A percentile compares a stretch with the other conserved stretches of the same genome.
Evolutionary conservation across 1,284 basidiomycete species (phyloP).

Genomic region (Heliocybe sulcata): DNA sequence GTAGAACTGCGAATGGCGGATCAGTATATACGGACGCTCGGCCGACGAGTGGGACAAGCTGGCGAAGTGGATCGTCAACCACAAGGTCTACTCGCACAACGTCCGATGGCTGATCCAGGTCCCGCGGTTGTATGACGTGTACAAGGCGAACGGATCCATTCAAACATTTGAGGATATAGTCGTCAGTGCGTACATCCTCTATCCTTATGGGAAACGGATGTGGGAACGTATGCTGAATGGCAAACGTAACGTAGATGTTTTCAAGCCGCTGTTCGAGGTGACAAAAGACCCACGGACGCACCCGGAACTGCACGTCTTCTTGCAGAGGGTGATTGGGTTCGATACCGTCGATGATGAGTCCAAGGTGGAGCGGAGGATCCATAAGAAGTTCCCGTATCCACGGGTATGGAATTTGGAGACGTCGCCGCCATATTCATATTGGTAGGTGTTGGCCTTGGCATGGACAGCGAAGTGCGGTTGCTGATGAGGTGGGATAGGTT

Average conservation of each 20-base stretch:
- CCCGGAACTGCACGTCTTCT: conserved; percentile 92
- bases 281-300: conserved; percentile 88
- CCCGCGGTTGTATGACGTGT: conserved; percentile 93
- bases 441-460: too few relatives aligned
- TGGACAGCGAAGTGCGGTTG: too few relatives aligned
- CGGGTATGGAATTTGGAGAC: conserved; percentile 85
- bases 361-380: conserved; percentile 86
- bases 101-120: conserved; percentile 98
- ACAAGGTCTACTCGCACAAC: conserved; percentile 94
- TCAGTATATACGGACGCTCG: conserved; percentile 89
- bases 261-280: conserved; percentile 92
- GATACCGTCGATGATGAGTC: conserved; percentile 98
- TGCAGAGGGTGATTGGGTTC: conserved; percentile 94
- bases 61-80: conserved; percentile 92
- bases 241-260: conserved; percentile 65
- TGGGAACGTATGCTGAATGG: too few relatives aligned
- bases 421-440: conserved; percentile 93
- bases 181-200: conserved; percentile 52
- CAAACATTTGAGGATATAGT: conserved; percentile 91
- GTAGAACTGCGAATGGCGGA: conserved; percentile 91
- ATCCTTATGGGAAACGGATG: too few relatives aligned
- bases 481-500: conserved; percentile 54
- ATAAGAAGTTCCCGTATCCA: conserved; percentile 96
- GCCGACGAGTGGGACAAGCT: conserved; percentile 95
- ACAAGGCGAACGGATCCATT: conserved; percentile 85